phyloP scores from a whole-genome alignment of 2,329 filamentous ascomycete species.

The Fusarium sublunatum region DNA sequence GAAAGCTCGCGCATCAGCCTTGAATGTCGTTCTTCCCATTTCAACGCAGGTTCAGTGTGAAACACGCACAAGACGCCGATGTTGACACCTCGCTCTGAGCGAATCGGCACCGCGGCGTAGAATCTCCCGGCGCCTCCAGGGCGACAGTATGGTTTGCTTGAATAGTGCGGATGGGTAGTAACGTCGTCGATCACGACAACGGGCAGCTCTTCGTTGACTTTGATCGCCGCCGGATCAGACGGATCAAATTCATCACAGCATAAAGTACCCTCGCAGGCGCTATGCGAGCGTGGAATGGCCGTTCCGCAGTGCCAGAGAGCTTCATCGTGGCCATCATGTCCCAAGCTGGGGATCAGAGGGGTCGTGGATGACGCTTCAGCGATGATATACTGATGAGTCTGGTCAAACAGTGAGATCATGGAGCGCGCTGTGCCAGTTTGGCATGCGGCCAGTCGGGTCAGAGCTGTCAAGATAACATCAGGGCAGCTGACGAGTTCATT shows the following conservation, averaged over 20 bases:
- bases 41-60: slow-evolving; percentile 1
- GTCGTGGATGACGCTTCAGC: slow-evolving; percentile 61
- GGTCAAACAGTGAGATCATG: slow-evolving; percentile 64
- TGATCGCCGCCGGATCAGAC: neutral
- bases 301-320: slow-evolving; percentile 48
- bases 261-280: slow-evolving; percentile 48
- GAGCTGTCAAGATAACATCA: slow-evolving; percentile 58
- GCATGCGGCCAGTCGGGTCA: slow-evolving; percentile 61
- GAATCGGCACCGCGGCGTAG: slow-evolving; percentile 57
- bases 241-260: slow-evolving; percentile 9
- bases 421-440: slow-evolving; percentile 56
- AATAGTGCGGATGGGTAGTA: slow-evolving; percentile 46
- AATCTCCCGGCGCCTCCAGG: slow-evolving; percentile 47
- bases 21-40: slow-evolving; percentile 45
- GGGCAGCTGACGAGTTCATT: slow-evolving; percentile 44
- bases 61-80: slow-evolving; percentile 56
- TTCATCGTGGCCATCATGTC: slow-evolving; percentile 15
- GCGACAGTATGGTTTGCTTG: slow-evolving; percentile 39
- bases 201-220: slow-evolving; percentile 38
- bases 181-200: slow-evolving; percentile 53
- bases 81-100: slow-evolving; percentile 54
- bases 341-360: slow-evolving; percentile 47
- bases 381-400: slow-evolving; percentile 60
- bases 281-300: slow-evolving; percentile 47
- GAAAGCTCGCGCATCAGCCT: slow-evolving; percentile 46